A percentile compares a stretch with the other conserved stretches of the same genome.
Evolutionary conservation across 1,284 basidiomycete species (phyloP).

Genomic region (Marasmius sp.): DNA sequence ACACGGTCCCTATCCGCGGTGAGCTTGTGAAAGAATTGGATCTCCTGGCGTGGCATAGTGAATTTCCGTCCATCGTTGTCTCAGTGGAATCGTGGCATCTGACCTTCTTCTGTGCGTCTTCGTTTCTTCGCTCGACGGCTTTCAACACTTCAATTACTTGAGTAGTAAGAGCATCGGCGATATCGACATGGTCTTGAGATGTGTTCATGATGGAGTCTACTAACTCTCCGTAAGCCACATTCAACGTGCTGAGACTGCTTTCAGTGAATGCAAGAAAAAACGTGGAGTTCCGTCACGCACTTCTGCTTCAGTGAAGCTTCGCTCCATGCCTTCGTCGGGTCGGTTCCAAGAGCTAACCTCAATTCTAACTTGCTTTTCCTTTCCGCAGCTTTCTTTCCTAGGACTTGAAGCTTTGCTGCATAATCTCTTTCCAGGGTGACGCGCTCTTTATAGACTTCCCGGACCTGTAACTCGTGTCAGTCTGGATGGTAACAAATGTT

Average conservation of each 20-base stretch:
- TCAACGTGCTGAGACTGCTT: slow-evolving; percentile 54
- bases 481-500: slow-evolving; percentile 3
- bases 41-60: slow-evolving; percentile 45
- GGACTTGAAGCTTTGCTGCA: slow-evolving; percentile 61
- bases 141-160: slow-evolving; percentile 69
- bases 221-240: slow-evolving; percentile 65
- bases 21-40: slow-evolving; percentile 69
- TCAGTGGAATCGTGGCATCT: slow-evolving; percentile 6
- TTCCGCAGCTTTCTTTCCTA: slow-evolving; percentile 68
- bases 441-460: slow-evolving; percentile 69
- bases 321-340: slow-evolving; percentile 64
- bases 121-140: slow-evolving; percentile 58
- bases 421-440: slow-evolving; percentile 74
- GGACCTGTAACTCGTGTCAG: slow-evolving; percentile 43
- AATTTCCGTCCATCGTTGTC: slow-evolving; percentile 9
- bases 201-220: slow-evolving; percentile 57
- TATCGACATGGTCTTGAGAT: slow-evolving; percentile 67
- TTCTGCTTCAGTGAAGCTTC: slow-evolving; percentile 53
- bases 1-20: slow-evolving; percentile 67
- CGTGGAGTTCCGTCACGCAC: slow-evolving; percentile 32
- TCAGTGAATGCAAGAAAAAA: slow-evolving; percentile 1
- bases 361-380: slow-evolving; percentile 62
- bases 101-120: slow-evolving; percentile 69
- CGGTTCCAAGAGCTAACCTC: slow-evolving; percentile 59
- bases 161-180: slow-evolving; percentile 59